These are phyloP conservation scores for Quercus rubra DNA, from an alignment of 306 rosid species.

Conservation along the genomic window DNA sequence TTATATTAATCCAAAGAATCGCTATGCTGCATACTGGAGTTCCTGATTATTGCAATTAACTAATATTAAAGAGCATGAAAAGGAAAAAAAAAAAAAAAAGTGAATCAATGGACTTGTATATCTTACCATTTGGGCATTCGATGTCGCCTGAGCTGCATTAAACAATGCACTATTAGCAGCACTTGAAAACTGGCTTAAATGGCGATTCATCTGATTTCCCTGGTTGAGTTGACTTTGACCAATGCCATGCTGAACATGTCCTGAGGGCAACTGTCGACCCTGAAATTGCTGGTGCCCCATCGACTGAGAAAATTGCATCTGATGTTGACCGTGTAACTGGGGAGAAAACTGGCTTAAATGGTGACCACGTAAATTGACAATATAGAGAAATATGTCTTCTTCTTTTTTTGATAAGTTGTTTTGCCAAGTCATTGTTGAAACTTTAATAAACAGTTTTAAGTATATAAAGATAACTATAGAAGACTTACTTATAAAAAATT, in stretches of 20 bases:
- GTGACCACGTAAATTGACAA: too few species aligned
- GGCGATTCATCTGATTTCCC: slow-evolving; percentile 90
- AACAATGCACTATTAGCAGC: slow-evolving; percentile 78
- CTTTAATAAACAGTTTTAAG: neutral
- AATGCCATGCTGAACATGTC: slow-evolving; percentile 80
- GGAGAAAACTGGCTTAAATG: slow-evolving; percentile 5
- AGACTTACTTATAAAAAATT: too few species aligned
- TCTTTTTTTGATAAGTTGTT: slow-evolving; percentile 6
- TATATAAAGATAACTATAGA: too few species aligned
- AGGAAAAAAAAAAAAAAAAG: neutral
- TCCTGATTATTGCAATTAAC: neutral
- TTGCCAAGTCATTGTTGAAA: neutral
- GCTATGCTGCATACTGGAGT: neutral
- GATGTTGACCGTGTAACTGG: slow-evolving; percentile 86
- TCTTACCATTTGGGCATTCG: slow-evolving; percentile 83
- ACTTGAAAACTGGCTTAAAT: slow-evolving; percentile 69
- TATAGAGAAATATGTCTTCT: neutral
- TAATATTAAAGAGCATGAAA: neutral
- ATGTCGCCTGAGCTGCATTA: slow-evolving; percentile 85
- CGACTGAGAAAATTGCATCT: slow-evolving; percentile 84
- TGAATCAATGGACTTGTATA: neutral
- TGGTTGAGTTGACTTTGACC: slow-evolving; percentile 88
- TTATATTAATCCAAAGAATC: neutral
- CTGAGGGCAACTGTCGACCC: slow-evolving; percentile 85
- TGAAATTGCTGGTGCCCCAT: slow-evolving; percentile 91